phyloP scores from a whole-genome alignment of 1,284 basidiomycete species.

The Sanghuangporus weigelae region DNA sequence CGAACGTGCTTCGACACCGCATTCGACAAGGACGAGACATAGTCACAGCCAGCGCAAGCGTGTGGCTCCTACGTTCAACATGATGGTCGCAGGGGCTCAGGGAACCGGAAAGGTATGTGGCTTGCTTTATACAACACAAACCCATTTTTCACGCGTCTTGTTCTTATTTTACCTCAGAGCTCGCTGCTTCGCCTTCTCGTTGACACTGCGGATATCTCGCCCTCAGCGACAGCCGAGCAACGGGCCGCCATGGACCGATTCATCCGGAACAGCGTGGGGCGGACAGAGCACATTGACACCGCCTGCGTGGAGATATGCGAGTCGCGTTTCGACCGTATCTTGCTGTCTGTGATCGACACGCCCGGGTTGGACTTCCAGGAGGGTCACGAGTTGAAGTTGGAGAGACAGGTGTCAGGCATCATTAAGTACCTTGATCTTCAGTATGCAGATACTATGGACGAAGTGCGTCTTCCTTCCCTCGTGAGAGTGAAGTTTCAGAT shows the following conservation, averaged over 20 bases:
- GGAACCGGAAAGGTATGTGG: conserved; percentile 59
- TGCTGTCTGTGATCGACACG: conserved; percentile 75
- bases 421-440: conserved; percentile 72
- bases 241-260: conserved; percentile 55
- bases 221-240: conserved; percentile 64
- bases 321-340: conserved; percentile 67
- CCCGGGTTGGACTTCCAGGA: conserved; percentile 71
- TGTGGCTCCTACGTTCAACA: conserved; percentile 72
- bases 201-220: conserved; percentile 73
- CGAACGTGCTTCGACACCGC: conserved; percentile 31
- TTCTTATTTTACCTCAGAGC: conserved; percentile 32
- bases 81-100: conserved; percentile 78
- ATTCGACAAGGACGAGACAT: conserved; percentile 40
- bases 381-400: conserved; percentile 68
- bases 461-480: conserved; percentile 42
- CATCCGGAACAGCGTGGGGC: conserved; percentile 48
- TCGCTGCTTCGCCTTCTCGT: conserved; percentile 63
- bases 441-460: conserved; percentile 78
- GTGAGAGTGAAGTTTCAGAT: neutral
- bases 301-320: conserved; percentile 75
- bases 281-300: conserved; percentile 56
- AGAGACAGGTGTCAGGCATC: conserved; percentile 64
- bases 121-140: neutral
- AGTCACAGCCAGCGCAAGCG: conserved; percentile 49
- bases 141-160: neutral